Conservation (phyloP, 345 rosid species). For the Limnanthes douglasii region DNA sequence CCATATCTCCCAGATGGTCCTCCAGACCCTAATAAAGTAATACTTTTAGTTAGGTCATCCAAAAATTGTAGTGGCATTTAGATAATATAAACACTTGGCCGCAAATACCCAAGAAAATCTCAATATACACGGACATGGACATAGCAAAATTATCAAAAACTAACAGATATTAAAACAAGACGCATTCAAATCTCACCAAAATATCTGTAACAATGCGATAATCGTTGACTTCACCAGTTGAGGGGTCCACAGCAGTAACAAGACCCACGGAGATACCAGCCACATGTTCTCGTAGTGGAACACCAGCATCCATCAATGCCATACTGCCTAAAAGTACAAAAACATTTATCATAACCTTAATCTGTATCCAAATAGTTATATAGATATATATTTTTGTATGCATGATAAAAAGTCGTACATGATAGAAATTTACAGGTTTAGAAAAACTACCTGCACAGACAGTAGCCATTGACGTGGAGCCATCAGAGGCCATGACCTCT, state of each 20-base stretch:
- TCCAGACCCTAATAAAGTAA: constrained; percentile 56
- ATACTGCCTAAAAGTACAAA: constrained; percentile 58
- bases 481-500: constrained; percentile 98
- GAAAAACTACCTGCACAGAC: constrained; percentile 92
- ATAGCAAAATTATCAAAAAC: not conserved
- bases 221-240: constrained; percentile 58
- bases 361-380: constrained; percentile 3
- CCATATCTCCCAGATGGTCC: constrained; percentile 99
- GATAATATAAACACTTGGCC: no score
- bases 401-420: not conserved
- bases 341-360: constrained; percentile 1
- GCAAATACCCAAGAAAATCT: not conserved
- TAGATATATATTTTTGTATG: not conserved
- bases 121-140: not conserved
- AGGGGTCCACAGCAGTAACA: constrained; percentile 59
- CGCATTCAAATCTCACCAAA: constrained; percentile 34
- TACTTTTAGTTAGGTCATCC: no score
- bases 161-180: constrained; percentile 1
- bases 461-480: constrained; percentile 97
- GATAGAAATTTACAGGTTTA: no score
- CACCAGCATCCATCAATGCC: constrained; percentile 98
- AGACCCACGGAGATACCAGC: constrained; percentile 99
- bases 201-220: constrained; percentile 87
- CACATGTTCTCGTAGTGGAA: constrained; percentile 73
- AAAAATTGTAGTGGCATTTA: no score